Percentiles rank a stretch among this genome's conserved stretches.
Conservation (phyloP, 495 filamentous ascomycete species). For the Chaetomium tenue region DNA sequence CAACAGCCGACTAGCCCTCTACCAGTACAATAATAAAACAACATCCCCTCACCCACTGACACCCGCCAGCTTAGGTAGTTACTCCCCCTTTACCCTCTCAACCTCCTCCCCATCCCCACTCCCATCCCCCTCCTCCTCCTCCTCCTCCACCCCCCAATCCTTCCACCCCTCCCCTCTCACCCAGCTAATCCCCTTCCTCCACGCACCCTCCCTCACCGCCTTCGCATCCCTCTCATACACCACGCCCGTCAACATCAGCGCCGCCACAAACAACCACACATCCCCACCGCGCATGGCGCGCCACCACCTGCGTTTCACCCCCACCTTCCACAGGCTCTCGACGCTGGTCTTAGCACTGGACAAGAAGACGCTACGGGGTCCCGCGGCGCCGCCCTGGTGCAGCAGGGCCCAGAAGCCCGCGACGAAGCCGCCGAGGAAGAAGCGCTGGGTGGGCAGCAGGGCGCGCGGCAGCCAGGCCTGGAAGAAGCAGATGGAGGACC, state of each 20-base stretch:
- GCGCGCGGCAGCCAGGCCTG: slow-evolving; percentile 70
- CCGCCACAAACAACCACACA: slow-evolving; percentile 72
- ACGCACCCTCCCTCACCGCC: slow-evolving; percentile 62
- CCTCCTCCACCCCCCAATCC: slow-evolving; percentile 46
- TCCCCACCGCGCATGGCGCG: slow-evolving; percentile 76
- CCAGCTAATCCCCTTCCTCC: slow-evolving; percentile 73
- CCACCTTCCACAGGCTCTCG: slow-evolving; percentile 85
- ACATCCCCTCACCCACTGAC: no score
- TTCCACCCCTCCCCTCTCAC: slow-evolving; percentile 60
- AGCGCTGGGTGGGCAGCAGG: slow-evolving; percentile 74
- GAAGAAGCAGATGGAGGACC: slow-evolving; percentile 86
- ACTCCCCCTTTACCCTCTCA: slow-evolving; percentile 17
- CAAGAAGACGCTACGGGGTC: slow-evolving; percentile 51
- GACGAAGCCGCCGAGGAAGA: slow-evolving; percentile 82
- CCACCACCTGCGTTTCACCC: slow-evolving; percentile 82
- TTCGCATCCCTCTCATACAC: slow-evolving; percentile 71
- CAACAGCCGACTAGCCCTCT: background rate
- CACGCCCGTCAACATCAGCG: slow-evolving; percentile 71
- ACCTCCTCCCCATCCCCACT: slow-evolving; percentile 23
- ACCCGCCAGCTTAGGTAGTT: background rate
- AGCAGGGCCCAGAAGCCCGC: slow-evolving; percentile 81
- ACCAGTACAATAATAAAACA: background rate
- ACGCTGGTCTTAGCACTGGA: slow-evolving; percentile 71
- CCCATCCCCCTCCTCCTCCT: slow-evolving; percentile 27
- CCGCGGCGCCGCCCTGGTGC: slow-evolving; percentile 45